Evolutionary conservation across 2,329 filamentous ascomycete genomes (phyloP), one percentile per base, ranked within the genome.

Genomic region (Ascosphaera acerosa): DNA sequence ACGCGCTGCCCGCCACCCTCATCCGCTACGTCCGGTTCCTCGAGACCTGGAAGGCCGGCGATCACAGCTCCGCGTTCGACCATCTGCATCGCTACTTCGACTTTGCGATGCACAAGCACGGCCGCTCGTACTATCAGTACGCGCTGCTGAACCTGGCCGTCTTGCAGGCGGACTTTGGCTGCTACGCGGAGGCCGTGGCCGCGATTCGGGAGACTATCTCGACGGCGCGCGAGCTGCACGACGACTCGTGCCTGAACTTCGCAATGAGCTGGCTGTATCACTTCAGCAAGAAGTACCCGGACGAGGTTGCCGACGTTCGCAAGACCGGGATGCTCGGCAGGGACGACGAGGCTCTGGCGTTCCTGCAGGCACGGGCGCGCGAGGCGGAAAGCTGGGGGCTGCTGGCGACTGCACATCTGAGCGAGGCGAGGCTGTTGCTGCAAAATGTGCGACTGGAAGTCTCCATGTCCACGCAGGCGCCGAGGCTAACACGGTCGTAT

Each of bases 231-330:
- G 87, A 94, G 50, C 90, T 89, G 41, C 73, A 81, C 39, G 87
- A 97, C 45, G 77, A 80, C 59, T 71, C 67, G 3, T 94, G 87
- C 46, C 61, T 97, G 34, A 94, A 92, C 49, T 94, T 90, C 52
- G 77, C 81, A 18, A 65, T 97, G 37, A 90, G 81, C 45, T 97
- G 87, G 87, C 61, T 94, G 2, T 89, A 89, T 44, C 80, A 92
- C 45, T 89, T 92, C 42, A 76, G 74, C n/a, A 77, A 80, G 44
- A 70, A 76, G 1, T 81, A 84, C 41, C 76, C 81, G 0, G 61
- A 68, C 32, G 62, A 80, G n/a, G 68, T 81, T 40, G 65, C 61
- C 30, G 65, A 70, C 32, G 59, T 75, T 4, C 73, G 72, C 37
- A 70, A 73, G 23, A 70, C 65, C 42, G 77, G 69, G 34, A 70